Conservation (phyloP, 2,329 filamentous ascomycete species). For the Aureobasidium sp. region DNA sequence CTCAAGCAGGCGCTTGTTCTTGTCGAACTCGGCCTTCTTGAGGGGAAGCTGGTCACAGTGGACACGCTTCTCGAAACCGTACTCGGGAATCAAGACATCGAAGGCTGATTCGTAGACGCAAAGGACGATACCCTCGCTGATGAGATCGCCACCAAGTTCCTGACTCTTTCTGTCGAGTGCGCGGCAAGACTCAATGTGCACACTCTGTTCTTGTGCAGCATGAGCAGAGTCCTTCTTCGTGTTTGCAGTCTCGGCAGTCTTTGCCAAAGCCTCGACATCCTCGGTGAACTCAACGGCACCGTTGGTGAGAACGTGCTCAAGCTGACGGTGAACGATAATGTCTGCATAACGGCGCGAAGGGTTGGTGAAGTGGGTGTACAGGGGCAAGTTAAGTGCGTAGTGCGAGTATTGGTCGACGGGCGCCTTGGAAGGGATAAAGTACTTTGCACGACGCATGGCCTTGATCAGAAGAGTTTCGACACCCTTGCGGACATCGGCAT, state of each 20-base stretch:
- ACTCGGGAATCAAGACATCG: constrained; percentile 94
- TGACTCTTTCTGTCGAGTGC: constrained; percentile 88
- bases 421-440: constrained; percentile 76
- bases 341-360: constrained; percentile 92
- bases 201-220: constrained; percentile 95
- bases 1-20: constrained; percentile 88
- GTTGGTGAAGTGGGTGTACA: constrained; percentile 97
- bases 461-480: constrained; percentile 96
- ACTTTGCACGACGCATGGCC: constrained; percentile 93
- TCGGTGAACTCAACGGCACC: constrained; percentile 78
- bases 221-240: constrained; percentile 98
- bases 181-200: constrained; percentile 95
- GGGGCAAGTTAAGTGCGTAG: constrained; percentile 82
- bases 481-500: constrained; percentile 83
- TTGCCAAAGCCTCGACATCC: constrained; percentile 77
- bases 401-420: constrained; percentile 71
- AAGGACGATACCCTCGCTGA: constrained; percentile 90
- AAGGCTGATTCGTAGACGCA: constrained; percentile 98
- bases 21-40: constrained; percentile 98
- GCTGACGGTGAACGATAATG: constrained; percentile 87
- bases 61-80: constrained; percentile 97
- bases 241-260: constrained; percentile 93
- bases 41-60: constrained; percentile 96
- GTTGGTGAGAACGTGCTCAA: constrained; percentile 68
- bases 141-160: constrained; percentile 79